Evolutionary conservation across 768 basidiomycete species (phyloP), one percentile per base, ranked within the genome.

Genomic region (Amanita subjunquillea): DNA sequence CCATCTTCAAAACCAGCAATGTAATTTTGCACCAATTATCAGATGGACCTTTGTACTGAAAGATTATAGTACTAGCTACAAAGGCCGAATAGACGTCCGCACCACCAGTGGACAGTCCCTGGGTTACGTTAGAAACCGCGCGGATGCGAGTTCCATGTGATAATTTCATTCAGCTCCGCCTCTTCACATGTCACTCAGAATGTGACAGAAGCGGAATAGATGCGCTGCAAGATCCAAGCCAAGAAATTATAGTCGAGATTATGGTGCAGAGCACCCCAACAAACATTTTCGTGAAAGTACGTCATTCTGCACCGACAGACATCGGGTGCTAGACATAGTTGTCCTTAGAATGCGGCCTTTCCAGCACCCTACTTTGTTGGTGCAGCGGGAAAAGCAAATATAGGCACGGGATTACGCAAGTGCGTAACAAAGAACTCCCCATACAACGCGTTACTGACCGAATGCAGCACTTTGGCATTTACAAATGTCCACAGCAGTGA

Each of bases 311-410:
- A 1, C 13, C 6, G 6, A 3, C 17, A n/a, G 17, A 29, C 13
- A 4, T 44, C 12, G 42, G 3, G 29, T 27, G 15, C 13, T 12
- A 20, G 6, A 13, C 36, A 15, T 5, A 7, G 8, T 3, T 49
- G 20, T 42, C 34, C 12, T 9, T 41, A 77, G 74, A 72, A 76
- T 46, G 62, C 72, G 17, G 54, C 57, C 20, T 74, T 74, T 56
- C 52, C 64, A 46, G 62, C 67, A 5, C 65, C 70, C 4, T 68
- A 63, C 45, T 72, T 68, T 56, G 61, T 75, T 43, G 76, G 75
- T 47, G 69, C 67, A 12, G 60, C 61, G 38, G 63, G 60, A 42
- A 59, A 59, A 9, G 38, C 15, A 25, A 37, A 40, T 15, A 51
- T 41, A n/a, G 50, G 34, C 20, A 10, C 38, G 8, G 36, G 34